Evolutionary conservation across 371 early-diverging fungal species (phyloP), one percentile per base, ranked within the genome.

Genomic region (Saksenaea vasiformis): DNA sequence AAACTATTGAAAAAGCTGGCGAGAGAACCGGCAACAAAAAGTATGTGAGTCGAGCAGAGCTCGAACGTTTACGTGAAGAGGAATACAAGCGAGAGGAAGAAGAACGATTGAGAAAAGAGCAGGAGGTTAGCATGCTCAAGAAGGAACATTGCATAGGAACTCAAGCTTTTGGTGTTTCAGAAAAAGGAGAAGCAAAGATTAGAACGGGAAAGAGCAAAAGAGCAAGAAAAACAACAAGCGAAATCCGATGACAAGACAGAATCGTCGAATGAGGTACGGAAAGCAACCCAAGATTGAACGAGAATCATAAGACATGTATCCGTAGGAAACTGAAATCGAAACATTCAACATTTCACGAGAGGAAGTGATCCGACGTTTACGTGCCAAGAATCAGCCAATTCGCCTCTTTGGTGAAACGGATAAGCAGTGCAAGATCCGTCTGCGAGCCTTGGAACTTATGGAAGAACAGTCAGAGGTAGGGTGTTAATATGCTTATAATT

Each of bases 331-430:
- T 9, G 67, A 59, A 7, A 66, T 67, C 13, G 85, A 82, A 38
- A 69, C 80, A 1, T 76, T 85, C 61, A 86, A 86, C 62, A 87
- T 93, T 47, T 75, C 91, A n/a, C 78, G 86, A 22, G 92, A 92
- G 36, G 97, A 97, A 64, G 85, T 94, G 0, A 72, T 91, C 44
- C 87, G 90, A 54, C 88, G 98, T 54, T 76, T 98, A 56, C 84
- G 98, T 24, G 91, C 93, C 3, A 89, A 91, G 58, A 92, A 90
- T 26, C 91, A 97, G 68, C 98, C 98, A 17, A 95, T 96, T 68
- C 88, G 94, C 9, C 77, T 97, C 37, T 98, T 98, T 71, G 98
- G 90, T 44, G 98, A 98, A 72, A 88, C 93, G 4, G 90, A 93
- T 66, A 77, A 79, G 31, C 86, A 92, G 66, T 92, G 98, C 41